These are phyloP conservation scores for Metschnikowia reukaufii DNA, from an alignment of 805 yeast genomes.

Conservation along the genomic window DNA sequence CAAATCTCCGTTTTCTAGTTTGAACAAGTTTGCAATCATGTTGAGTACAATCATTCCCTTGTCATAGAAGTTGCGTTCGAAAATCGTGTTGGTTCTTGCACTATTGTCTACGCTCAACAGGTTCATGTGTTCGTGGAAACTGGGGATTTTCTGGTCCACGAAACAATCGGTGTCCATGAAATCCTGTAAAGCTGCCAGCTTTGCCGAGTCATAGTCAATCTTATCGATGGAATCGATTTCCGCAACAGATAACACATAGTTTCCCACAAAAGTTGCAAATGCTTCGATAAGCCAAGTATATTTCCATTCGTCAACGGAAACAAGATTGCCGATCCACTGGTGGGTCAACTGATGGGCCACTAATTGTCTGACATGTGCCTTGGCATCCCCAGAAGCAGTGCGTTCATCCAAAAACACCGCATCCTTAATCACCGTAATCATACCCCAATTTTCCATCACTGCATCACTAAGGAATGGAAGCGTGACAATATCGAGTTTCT, in stretches of 20 bases:
- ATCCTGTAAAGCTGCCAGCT: slow-evolving; percentile 25
- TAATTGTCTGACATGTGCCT: slow-evolving; percentile 49
- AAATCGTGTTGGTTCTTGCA: slow-evolving; percentile 45
- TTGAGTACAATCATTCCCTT: slow-evolving; percentile 58
- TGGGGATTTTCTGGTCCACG: slow-evolving; percentile 27
- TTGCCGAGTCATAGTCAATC: slow-evolving; percentile 15
- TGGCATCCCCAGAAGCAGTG: slow-evolving; percentile 22
- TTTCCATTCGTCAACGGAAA: slow-evolving; percentile 67
- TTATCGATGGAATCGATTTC: slow-evolving; percentile 15
- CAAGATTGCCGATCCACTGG: slow-evolving; percentile 75
- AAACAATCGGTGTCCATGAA: slow-evolving; percentile 39
- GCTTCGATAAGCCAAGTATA: slow-evolving; percentile 75
- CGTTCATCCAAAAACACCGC: slow-evolving; percentile 37
- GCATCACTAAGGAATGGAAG: slow-evolving; percentile 73
- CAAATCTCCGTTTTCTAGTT: slow-evolving; percentile 23
- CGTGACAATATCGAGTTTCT: slow-evolving; percentile 65
- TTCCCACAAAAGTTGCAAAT: slow-evolving; percentile 74
- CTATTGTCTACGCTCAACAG: slow-evolving; percentile 22
- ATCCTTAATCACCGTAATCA: slow-evolving; percentile 58
- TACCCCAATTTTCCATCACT: slow-evolving; percentile 80
- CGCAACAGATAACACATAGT: slow-evolving; percentile 35
- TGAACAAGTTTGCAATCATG: slow-evolving; percentile 50
- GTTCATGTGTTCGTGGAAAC: slow-evolving; percentile 36
- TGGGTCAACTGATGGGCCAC: slow-evolving; percentile 74
- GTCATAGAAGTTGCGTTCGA: slow-evolving; percentile 52